Evolutionary conservation across 805 yeast genomes (phyloP), one percentile per base, ranked within the genome.

Genomic region (Osmozyma mogii): DNA sequence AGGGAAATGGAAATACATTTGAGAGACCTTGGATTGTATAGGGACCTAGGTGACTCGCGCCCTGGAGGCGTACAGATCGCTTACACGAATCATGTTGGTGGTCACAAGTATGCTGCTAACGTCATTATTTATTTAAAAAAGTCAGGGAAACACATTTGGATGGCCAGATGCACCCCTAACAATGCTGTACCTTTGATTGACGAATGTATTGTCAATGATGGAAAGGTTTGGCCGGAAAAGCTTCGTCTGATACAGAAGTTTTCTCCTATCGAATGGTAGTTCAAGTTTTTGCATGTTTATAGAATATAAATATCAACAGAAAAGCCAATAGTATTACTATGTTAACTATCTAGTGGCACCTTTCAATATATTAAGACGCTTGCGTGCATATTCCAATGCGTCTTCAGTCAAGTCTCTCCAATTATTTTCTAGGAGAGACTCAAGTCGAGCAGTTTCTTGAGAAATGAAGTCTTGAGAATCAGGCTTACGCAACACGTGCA

Each of bases 81-180:
- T 2, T 87, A 53, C 43, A 70, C 82, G 17, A 87, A 84, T 47
- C 98, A 89, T 53, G 82, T 89, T 16, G 98, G 98, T 5, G 97
- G 97, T 4, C 98, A 89, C 57, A 92, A 92, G 54, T 92, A 65
- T 55, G 85, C 92, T 1, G 96, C 96, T 2, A 89, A 89, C 52
- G 82, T 84, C 3, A 67, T 85, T 29, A 72, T 89, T 10, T 87
- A 85, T 49, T 58, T 76, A 40, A 75, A 69, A 39, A 31, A 41
- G 11, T 58, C 72, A 8, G 94, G 92, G 5, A 82, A 83, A 41
- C 76, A 78, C 34, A 71, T 87, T 17, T 87, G 96, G 96, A 61
- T 84, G 49, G 98, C 94, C 1, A 68, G 89, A 37, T 79, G 94
- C 32, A 66, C 72, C 3, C 97, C 97, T 4, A 65, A 67, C 29